Conservation (phyloP, 805 yeast species). For the Cyberlindnera bimundalis region DNA sequence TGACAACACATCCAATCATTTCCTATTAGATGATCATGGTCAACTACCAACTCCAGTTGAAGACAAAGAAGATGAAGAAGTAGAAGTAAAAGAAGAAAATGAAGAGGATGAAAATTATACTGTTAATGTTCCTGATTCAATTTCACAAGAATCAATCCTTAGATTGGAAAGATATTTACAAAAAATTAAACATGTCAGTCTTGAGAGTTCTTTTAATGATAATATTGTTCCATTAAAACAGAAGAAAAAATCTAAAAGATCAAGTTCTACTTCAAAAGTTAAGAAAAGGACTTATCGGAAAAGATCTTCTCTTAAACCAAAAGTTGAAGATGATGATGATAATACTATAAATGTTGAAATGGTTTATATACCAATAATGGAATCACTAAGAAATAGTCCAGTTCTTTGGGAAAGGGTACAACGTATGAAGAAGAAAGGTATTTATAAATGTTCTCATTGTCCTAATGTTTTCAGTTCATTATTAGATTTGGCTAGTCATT, state of each 20-base stretch:
- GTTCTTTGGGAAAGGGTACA: slow-evolving; percentile 27
- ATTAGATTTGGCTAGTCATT: slow-evolving; percentile 38
- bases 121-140: background rate
- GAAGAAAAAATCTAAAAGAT: background rate
- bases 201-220: background rate
- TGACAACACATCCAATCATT: too few relatives aligned
- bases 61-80: too few relatives aligned
- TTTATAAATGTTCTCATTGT: slow-evolving; percentile 48
- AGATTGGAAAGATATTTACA: slow-evolving; percentile 1
- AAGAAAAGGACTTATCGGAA: too few relatives aligned
- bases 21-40: too few relatives aligned
- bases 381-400: slow-evolving; percentile 30
- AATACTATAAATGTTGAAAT: background rate
- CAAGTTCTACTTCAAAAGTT: background rate
- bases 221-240: background rate
- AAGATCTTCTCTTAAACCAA: too few relatives aligned
- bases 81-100: too few relatives aligned
- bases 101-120: too few relatives aligned
- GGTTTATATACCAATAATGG: slow-evolving; percentile 12
- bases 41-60: too few relatives aligned
- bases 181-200: slow-evolving; percentile 4
- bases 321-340: background rate
- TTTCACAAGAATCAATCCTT: slow-evolving; percentile 1
- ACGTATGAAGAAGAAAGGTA: slow-evolving; percentile 39
- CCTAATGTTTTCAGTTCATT: slow-evolving; percentile 36